These are phyloP conservation scores for Venturia aucupariae DNA, from an alignment of 2,329 filamentous ascomycete species.

Conservation along the genomic window DNA sequence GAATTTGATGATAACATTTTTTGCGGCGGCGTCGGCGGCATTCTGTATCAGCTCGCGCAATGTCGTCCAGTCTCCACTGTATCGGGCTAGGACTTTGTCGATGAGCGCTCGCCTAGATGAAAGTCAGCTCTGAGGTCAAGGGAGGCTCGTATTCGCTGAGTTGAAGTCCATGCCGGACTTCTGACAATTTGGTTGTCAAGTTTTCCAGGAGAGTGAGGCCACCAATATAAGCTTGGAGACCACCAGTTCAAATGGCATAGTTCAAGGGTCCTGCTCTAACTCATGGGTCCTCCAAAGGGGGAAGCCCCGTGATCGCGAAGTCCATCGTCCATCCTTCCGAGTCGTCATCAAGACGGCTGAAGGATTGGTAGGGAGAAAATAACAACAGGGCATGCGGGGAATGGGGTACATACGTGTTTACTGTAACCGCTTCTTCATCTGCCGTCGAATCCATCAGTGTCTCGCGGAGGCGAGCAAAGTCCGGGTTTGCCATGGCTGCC, in stretches of 20 bases:
- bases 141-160: neutral
- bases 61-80: constrained; percentile 86
- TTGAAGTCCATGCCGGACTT: neutral
- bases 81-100: constrained; percentile 92
- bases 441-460: constrained; percentile 78
- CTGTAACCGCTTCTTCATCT: constrained; percentile 93
- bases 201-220: neutral
- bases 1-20: constrained; percentile 81
- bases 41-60: constrained; percentile 95
- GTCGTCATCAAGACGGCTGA: neutral
- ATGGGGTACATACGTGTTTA: constrained; percentile 57
- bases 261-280: neutral
- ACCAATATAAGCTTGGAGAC: neutral
- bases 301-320: neutral
- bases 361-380: neutral
- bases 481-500: neutral
- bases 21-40: constrained; percentile 91
- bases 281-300: neutral
- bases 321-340: neutral
- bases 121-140: neutral
- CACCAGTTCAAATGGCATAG: neutral
- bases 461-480: constrained; percentile 64
- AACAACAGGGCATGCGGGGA: neutral
- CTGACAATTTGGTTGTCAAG: neutral
- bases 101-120: constrained; percentile 63